Percentiles rank a stretch among this genome's conserved stretches.
Evolutionary conservation across 495 filamentous ascomycete genomes (phyloP).

Genomic region (Aspergillus hancockii): DNA sequence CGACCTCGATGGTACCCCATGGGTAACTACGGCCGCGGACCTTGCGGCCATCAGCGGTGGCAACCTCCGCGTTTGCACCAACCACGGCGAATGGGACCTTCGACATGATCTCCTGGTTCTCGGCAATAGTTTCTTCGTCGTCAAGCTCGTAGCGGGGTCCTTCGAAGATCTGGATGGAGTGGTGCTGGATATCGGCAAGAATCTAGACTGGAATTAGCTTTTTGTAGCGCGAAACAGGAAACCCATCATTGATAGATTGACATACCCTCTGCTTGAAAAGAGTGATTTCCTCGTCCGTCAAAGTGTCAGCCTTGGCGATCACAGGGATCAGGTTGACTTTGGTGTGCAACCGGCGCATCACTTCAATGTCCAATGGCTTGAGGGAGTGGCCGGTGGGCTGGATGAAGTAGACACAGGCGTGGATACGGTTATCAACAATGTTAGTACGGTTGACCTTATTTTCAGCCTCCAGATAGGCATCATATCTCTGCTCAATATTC

Average conservation of each 20-base stretch:
- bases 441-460: constrained; percentile 99
- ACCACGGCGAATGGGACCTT: constrained; percentile 99
- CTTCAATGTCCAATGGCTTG: constrained; percentile 98
- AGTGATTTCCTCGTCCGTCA: constrained; percentile 94
- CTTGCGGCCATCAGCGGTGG: constrained; percentile 87
- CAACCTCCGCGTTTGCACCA: constrained; percentile 91
- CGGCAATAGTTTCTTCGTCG: constrained; percentile 98
- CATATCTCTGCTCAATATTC: constrained; percentile 98
- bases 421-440: constrained; percentile 97
- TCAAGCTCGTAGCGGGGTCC: constrained; percentile 97
- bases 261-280: constrained; percentile 93
- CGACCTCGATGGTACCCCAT: constrained; percentile 98
- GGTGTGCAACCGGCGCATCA: constrained; percentile 98
- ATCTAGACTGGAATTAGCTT: constrained; percentile 58
- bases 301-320: constrained; percentile 96
- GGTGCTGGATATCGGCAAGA: constrained; percentile 92
- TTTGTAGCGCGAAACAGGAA: not conserved
- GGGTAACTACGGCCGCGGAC: constrained; percentile 96
- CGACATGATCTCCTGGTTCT: constrained; percentile 99
- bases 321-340: constrained; percentile 99
- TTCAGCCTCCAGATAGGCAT: constrained; percentile 96
- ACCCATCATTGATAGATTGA: constrained; percentile 9
- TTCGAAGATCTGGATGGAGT: constrained; percentile 98
- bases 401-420: constrained; percentile 99
- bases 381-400: constrained; percentile 98